Conservation (phyloP, 2,329 filamentous ascomycete genomes). For the Hypoxylon rubiginosum region DNA sequence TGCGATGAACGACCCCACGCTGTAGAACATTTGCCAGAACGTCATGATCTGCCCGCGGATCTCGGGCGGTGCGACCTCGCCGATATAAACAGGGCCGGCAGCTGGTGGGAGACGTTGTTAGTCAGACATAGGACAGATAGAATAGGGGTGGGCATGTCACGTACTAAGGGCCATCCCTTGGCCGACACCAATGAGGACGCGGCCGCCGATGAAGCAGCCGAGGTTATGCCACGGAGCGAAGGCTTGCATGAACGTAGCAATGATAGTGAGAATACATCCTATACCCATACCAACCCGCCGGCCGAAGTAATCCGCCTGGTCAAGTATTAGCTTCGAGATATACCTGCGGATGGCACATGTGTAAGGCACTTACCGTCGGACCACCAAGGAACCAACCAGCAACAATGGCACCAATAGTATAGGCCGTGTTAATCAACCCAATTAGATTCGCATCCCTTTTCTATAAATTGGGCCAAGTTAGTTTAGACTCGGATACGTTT, state of each 20-base stretch:
- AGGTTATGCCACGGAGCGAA: constrained; percentile 73
- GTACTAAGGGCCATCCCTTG: constrained; percentile 75
- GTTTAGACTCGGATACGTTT: not conserved
- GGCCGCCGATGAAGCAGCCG: constrained; percentile 76
- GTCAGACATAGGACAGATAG: constrained; percentile 37
- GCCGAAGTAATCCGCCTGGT: constrained; percentile 68
- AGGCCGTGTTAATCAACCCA: constrained; percentile 73
- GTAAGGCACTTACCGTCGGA: constrained; percentile 61
- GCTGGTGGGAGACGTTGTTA: constrained; percentile 57
- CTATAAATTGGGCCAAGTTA: constrained; percentile 38
- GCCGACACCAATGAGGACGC: constrained; percentile 77
- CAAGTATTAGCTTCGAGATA: not conserved
- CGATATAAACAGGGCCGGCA: constrained; percentile 78
- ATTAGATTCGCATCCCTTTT: constrained; percentile 60
- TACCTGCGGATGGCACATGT: not conserved
- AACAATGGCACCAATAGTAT: constrained; percentile 78
- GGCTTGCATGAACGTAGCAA: constrained; percentile 77
- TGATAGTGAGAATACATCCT: constrained; percentile 74
- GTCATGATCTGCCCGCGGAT: constrained; percentile 78
- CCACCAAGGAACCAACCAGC: constrained; percentile 78
- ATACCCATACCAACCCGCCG: constrained; percentile 74
- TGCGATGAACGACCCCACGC: constrained; percentile 74
- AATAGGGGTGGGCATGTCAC: constrained; percentile 8
- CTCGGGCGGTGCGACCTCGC: constrained; percentile 73
- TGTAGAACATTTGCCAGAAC: constrained; percentile 78